Percentiles rank a stretch among this genome's conserved stretches.
These are phyloP conservation scores for Dactylellina leptospora DNA, from an alignment of 2,329 filamentous ascomycete genomes.

Conservation along the genomic window DNA sequence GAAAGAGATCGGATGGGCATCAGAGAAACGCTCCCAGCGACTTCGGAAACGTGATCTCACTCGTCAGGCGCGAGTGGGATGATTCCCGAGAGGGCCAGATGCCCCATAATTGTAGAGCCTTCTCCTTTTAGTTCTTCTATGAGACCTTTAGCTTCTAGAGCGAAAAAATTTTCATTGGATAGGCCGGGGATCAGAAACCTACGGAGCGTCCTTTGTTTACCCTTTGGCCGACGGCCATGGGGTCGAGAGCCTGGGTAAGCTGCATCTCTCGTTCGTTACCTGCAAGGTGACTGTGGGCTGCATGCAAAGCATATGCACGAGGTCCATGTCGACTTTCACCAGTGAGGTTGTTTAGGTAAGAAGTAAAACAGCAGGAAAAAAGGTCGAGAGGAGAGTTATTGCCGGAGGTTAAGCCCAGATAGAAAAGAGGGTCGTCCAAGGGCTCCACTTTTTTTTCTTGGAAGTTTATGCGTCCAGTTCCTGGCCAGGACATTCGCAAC, in stretches of 20 bases:
- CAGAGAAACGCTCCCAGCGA: constrained; percentile 15
- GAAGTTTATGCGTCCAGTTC: constrained; percentile 49
- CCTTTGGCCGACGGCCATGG: constrained; percentile 52
- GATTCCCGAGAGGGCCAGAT: constrained; percentile 43
- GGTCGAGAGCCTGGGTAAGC: constrained; percentile 46
- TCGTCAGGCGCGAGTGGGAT: constrained; percentile 53
- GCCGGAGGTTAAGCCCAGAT: constrained; percentile 42
- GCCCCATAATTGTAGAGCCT: constrained; percentile 32
- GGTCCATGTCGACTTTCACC: constrained; percentile 51
- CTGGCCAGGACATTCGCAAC: constrained; percentile 53
- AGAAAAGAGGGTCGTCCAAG: constrained; percentile 32
- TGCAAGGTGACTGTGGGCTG: constrained; percentile 54
- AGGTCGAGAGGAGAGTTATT: constrained; percentile 29
- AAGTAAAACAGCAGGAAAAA: constrained; percentile 15
- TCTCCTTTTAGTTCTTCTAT: constrained; percentile 48
- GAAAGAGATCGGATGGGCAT: constrained; percentile 25
- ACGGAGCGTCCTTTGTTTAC: constrained; percentile 50
- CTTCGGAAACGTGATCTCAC: constrained; percentile 53
- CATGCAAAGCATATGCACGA: constrained; percentile 54
- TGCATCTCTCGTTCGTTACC: constrained; percentile 54
- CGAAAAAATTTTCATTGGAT: constrained; percentile 52
- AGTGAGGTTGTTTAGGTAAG: constrained; percentile 51
- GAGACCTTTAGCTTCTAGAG: constrained; percentile 49
- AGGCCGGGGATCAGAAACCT: constrained; percentile 37
- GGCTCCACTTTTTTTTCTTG: constrained; percentile 52